phyloP scores from a whole-genome alignment of 352 stramenopile genomes.

The Globisporangium ultimum region DNA sequence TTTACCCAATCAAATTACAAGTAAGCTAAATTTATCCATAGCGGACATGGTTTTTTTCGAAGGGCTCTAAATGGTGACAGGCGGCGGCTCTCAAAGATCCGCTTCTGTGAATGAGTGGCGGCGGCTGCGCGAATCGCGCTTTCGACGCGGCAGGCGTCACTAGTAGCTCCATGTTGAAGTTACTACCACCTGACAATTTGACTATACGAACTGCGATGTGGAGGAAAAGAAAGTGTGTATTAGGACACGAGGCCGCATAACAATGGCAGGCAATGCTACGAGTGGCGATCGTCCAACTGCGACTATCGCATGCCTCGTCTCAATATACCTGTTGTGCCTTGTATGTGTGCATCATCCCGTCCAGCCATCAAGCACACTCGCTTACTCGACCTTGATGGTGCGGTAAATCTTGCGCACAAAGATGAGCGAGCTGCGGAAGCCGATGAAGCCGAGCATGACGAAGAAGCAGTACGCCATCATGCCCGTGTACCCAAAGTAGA shows the following conservation, averaged over 20 bases:
- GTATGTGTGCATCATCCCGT: no score
- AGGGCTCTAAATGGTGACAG: not conserved
- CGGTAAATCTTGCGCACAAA: constrained; percentile 98
- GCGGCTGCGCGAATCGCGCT: not conserved
- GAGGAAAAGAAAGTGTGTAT: no score
- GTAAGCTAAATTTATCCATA: not conserved
- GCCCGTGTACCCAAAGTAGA: constrained; percentile 98
- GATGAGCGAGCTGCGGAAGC: constrained; percentile 93
- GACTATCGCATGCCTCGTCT: no score
- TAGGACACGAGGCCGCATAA: no score
- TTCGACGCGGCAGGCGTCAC: not conserved
- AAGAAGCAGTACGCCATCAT: constrained; percentile 97
- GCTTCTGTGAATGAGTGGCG: no score
- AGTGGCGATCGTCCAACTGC: no score
- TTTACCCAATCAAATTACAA: no score
- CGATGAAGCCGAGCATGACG: constrained; percentile 96
- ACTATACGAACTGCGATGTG: no score
- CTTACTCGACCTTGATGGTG: constrained; percentile 95
- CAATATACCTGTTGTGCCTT: no score
- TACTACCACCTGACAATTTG: no score
- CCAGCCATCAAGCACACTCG: no score
- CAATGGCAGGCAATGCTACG: no score
- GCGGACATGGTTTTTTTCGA: not conserved
- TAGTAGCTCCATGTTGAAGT: not conserved
- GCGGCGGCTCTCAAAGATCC: not conserved